These are phyloP conservation scores for Fusarium domesticum DNA, from an alignment of 2,329 filamentous ascomycete species.

Conservation along the genomic window DNA sequence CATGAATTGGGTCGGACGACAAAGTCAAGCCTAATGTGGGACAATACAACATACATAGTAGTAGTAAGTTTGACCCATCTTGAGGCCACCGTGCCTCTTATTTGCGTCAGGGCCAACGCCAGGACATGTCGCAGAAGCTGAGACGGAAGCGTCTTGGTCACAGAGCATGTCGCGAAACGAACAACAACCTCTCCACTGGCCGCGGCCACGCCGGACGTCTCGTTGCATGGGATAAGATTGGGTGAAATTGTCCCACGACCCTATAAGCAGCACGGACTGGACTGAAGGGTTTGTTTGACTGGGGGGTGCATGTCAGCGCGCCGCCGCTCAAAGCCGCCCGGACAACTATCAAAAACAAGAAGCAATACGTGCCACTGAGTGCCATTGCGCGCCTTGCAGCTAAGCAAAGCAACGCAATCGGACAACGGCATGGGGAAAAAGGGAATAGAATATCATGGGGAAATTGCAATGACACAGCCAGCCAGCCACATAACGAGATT, in stretches of 20 bases:
- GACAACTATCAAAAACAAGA: constrained; percentile 12
- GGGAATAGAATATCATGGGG: no score
- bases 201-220: constrained; percentile 69
- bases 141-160: constrained; percentile 59
- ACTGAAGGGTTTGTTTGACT: constrained; percentile 61
- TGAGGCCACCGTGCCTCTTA: constrained; percentile 72
- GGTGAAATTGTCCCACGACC: constrained; percentile 94
- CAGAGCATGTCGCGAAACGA: constrained; percentile 81
- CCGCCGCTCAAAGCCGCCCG: constrained; percentile 14
- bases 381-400: neutral
- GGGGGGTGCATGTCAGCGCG: constrained; percentile 29
- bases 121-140: constrained; percentile 25
- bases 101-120: constrained; percentile 26
- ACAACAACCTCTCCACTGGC: constrained; percentile 85
- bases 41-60: constrained; percentile 71
- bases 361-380: constrained; percentile 1
- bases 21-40: constrained; percentile 10
- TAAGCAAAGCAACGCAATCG: neutral
- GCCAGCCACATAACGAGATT: neutral
- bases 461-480: neutral
- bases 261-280: constrained; percentile 73
- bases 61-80: constrained; percentile 92
- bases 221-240: constrained; percentile 76
- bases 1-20: neutral
- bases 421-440: neutral